phyloP scores from a whole-genome alignment of 2,329 filamentous ascomycete species.

The Alternaria sp. region DNA sequence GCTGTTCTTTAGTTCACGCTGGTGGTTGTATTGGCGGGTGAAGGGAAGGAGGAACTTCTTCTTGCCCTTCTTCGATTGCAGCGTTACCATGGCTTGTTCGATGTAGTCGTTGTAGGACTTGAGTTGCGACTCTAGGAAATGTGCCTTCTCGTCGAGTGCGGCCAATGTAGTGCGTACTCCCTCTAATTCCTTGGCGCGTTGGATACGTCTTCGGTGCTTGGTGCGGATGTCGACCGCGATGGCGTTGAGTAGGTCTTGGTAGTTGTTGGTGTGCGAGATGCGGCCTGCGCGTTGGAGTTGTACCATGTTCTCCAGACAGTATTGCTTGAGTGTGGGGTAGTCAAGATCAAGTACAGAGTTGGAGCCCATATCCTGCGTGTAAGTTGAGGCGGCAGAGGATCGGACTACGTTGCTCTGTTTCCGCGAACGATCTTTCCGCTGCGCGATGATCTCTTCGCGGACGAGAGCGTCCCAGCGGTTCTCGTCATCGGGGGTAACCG shows the following conservation, averaged over 20 bases:
- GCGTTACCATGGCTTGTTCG: constrained; percentile 94
- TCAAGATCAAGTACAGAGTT: constrained; percentile 80
- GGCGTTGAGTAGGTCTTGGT: constrained; percentile 97
- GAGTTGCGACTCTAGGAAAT: constrained; percentile 91
- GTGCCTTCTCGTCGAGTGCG: constrained; percentile 83
- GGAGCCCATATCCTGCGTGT: constrained; percentile 59
- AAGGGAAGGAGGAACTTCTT: constrained; percentile 95
- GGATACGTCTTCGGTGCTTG: constrained; percentile 90
- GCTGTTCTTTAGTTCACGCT: constrained; percentile 89
- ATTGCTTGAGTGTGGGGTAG: constrained; percentile 91
- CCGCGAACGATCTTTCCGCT: constrained; percentile 55
- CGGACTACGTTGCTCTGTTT: constrained; percentile 61
- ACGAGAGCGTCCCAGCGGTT: constrained; percentile 84
- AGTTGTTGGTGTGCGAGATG: constrained; percentile 85
- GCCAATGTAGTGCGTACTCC: constrained; percentile 76
- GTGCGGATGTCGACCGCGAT: constrained; percentile 97
- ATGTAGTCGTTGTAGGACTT: constrained; percentile 99
- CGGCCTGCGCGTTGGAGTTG: constrained; percentile 84
- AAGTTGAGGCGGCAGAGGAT: constrained; percentile 87
- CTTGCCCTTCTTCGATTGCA: constrained; percentile 96
- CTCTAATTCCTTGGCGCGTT: constrained; percentile 89
- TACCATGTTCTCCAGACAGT: constrained; percentile 92
- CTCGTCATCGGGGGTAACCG: constrained; percentile 85
- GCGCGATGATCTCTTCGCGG: constrained; percentile 72
- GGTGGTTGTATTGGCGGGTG: constrained; percentile 98